Percentiles rank a stretch among this genome's conserved stretches.
Conservation (phyloP, 306 rosid genomes). For the Vigna mungo region DNA sequence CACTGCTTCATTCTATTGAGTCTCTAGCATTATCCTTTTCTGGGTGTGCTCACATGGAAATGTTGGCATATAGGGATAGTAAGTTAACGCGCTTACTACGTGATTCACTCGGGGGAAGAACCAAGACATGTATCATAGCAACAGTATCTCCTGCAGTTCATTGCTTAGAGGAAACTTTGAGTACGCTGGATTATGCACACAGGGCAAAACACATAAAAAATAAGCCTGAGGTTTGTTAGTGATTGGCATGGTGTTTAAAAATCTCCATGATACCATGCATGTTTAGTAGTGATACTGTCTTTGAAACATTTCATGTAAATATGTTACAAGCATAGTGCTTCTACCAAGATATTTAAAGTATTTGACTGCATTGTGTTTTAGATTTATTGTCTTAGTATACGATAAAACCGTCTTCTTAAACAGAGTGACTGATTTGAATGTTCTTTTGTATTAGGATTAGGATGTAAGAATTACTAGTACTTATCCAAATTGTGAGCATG, state of each 20-base stretch:
- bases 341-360: not conserved
- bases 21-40: not conserved
- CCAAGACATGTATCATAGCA: constrained; percentile 97
- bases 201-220: constrained; percentile 90
- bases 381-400: not conserved
- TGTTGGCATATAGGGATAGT: constrained; percentile 79
- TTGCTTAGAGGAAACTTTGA: constrained; percentile 93
- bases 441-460: not conserved
- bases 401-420: not conserved
- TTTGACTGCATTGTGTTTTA: not conserved
- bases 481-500: not conserved
- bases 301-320: not conserved
- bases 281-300: not conserved
- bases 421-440: not conserved
- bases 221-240: constrained; percentile 88
- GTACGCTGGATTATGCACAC: constrained; percentile 96
- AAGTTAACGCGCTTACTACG: constrained; percentile 95
- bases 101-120: constrained; percentile 99
- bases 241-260: not conserved
- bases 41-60: constrained; percentile 20
- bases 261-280: constrained; percentile 2
- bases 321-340: not conserved
- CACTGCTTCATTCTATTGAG: constrained; percentile 1
- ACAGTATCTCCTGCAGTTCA: constrained; percentile 99
- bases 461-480: not conserved